phyloP scores from a whole-genome alignment of 2,329 filamentous ascomycete genomes.

The Sporothrix mexicana region DNA sequence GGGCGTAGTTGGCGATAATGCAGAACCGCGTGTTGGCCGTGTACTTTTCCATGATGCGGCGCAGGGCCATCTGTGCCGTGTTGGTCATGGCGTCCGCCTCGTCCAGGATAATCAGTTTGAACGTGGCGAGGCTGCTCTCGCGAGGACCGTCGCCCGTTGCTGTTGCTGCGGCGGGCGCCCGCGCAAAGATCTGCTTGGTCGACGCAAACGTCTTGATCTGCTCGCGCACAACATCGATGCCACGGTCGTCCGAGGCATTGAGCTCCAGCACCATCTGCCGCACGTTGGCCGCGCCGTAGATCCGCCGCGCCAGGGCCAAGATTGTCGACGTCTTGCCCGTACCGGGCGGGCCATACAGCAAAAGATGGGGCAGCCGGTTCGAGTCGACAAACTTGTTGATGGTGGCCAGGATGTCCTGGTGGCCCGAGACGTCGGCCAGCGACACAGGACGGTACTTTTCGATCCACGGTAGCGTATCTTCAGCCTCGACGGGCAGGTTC shows the following conservation, averaged over 20 bases:
- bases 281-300: constrained; percentile 91
- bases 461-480: constrained; percentile 94
- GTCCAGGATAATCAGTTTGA: constrained; percentile 96
- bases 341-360: constrained; percentile 94
- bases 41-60: constrained; percentile 99
- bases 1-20: constrained; percentile 98
- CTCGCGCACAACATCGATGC: constrained; percentile 96
- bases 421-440: constrained; percentile 90
- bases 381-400: constrained; percentile 97
- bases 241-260: constrained; percentile 95
- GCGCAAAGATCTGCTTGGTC: constrained; percentile 92
- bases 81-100: constrained; percentile 99
- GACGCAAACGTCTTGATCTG: constrained; percentile 99
- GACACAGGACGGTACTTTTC: constrained; percentile 95
- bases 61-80: constrained; percentile 94
- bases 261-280: constrained; percentile 98
- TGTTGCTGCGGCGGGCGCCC: constrained; percentile 47
- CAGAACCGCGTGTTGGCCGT: constrained; percentile 97
- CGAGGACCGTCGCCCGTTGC: constrained; percentile 42
- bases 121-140: constrained; percentile 66
- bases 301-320: constrained; percentile 86
- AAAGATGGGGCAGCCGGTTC: constrained; percentile 91
- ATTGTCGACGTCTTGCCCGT: constrained; percentile 98
- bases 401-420: constrained; percentile 95
- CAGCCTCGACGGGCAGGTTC: constrained; percentile 90